These are phyloP conservation scores for Trapa bicornis DNA, from an alignment of 345 rosid genomes.

Conservation along the genomic window DNA sequence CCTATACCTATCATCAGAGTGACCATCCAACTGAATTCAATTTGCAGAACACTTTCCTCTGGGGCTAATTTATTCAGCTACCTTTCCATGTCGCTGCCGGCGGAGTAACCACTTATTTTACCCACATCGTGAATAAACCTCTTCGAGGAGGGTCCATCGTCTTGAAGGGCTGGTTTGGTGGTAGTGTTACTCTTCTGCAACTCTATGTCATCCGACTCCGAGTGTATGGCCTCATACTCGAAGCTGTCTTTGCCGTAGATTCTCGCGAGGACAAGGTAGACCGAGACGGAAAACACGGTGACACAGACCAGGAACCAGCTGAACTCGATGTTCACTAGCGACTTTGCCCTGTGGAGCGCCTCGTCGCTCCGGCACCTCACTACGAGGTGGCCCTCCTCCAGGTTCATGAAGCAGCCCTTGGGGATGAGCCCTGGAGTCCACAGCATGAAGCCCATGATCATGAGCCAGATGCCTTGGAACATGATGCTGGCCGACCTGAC, in stretches of 20 bases:
- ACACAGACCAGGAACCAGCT: slow-evolving; percentile 43
- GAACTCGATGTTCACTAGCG: slow-evolving; percentile 61
- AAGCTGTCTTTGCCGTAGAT: slow-evolving; percentile 19
- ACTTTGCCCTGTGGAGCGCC: slow-evolving; percentile 56
- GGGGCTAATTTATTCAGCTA: neutral
- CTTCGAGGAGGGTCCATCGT: slow-evolving; percentile 6
- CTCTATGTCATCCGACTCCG: slow-evolving; percentile 34
- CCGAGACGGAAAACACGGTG: slow-evolving; percentile 25
- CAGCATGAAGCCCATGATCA: slow-evolving; percentile 55
- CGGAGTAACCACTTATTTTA: neutral
- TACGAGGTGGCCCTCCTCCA: slow-evolving; percentile 57
- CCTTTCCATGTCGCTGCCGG: slow-evolving; percentile 1
- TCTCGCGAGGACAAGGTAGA: slow-evolving; percentile 30
- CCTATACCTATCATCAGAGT: neutral
- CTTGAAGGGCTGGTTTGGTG: neutral
- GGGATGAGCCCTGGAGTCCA: slow-evolving; percentile 65
- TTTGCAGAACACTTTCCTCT: neutral
- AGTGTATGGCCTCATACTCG: slow-evolving; percentile 34
- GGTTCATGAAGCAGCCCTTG: slow-evolving; percentile 48
- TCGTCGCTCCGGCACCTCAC: slow-evolving; percentile 42
- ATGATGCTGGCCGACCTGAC: slow-evolving; percentile 49
- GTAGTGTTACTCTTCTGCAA: slow-evolving; percentile 19
- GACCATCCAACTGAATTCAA: no score
- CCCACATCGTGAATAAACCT: slow-evolving; percentile 24
- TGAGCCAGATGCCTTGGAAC: slow-evolving; percentile 73